Conservation (phyloP, 352 stramenopile genomes). For the Phytophthora pini region DNA sequence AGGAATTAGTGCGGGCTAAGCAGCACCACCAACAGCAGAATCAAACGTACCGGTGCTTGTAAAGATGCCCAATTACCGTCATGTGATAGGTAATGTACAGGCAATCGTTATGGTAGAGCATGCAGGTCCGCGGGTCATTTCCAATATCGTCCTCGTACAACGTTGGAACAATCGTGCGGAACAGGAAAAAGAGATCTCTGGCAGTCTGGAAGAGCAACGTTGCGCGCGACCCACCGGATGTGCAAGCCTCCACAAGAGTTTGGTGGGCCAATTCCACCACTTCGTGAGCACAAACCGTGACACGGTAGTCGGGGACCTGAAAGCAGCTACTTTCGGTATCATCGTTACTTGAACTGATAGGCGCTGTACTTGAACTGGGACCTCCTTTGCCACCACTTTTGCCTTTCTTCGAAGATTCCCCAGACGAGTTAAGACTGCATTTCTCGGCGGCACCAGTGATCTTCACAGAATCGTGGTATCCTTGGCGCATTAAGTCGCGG, state of each 20-base stretch:
- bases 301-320: slow-evolving; percentile 66
- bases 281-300: slow-evolving; percentile 62
- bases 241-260: slow-evolving; percentile 70
- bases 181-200: slow-evolving; percentile 79
- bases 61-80: slow-evolving; percentile 72
- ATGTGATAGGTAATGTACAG: slow-evolving; percentile 86
- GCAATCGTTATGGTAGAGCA: slow-evolving; percentile 90
- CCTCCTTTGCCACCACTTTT: slow-evolving; percentile 19
- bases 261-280: slow-evolving; percentile 71
- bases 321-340: slow-evolving; percentile 66
- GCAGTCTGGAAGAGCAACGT: slow-evolving; percentile 83
- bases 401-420: slow-evolving; percentile 46
- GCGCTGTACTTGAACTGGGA: slow-evolving; percentile 1
- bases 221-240: slow-evolving; percentile 43
- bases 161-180: slow-evolving; percentile 68
- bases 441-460: slow-evolving; percentile 56
- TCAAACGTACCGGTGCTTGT: slow-evolving; percentile 66
- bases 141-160: slow-evolving; percentile 72
- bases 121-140: slow-evolving; percentile 67
- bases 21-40: neutral
- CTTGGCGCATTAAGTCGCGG: slow-evolving; percentile 59
- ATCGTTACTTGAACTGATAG: slow-evolving; percentile 16
- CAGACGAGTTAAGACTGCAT: slow-evolving; percentile 57
- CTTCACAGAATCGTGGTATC: slow-evolving; percentile 74
- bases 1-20: neutral